Evolutionary conservation across 2,329 filamentous ascomycete genomes (phyloP), one percentile per base, ranked within the genome.

Genomic region (Cytospora piceae): DNA sequence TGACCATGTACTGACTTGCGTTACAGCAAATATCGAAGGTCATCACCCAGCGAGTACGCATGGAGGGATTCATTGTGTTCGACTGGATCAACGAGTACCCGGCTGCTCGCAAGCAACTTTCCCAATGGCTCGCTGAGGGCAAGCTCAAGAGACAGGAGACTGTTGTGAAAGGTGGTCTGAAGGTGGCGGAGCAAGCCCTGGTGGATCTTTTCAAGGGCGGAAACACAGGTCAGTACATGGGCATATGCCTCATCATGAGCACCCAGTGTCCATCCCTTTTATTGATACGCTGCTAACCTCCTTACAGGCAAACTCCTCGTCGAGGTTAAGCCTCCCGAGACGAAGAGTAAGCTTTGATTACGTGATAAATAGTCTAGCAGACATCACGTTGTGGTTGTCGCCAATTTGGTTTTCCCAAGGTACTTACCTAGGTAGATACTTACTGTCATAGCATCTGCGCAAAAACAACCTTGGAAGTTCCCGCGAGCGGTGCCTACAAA

Each of bases 61-160:
- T 91, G 81, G 83, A 90, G 77, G 89, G 89, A 0, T 93, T 94
- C 77, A 89, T 93, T 68, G 85, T 92, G 57, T 85, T 91, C 63
- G 91, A 93, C 74, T 91, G 83, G 72, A 76, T 75, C 6, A 78
- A 83, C 61, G 81, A 89, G 72, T 90, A 84, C 73, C 73, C 81
- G 0, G 74, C 78, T 52, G 91, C 89, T 0, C 77, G 84, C 69
- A 79, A 83, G 73, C 82, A 92, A 70, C 79, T 93, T 11, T 82
- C 82, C 0, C 77, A 85, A 69, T 93, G 90, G 90, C 74, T 92
- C 20, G 78, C 79, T 1, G 87, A 92, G 74, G 91, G 91, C 62
- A 92, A 88, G 78, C 76, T 94, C 68, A 87, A 91, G 83, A 79
- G 87, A 64, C 87, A 89, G 73, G 89, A 93, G 77, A 89, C 88